Conservation (phyloP, 352 stramenopile genomes). For the Phytophthora pistaciae region DNA sequence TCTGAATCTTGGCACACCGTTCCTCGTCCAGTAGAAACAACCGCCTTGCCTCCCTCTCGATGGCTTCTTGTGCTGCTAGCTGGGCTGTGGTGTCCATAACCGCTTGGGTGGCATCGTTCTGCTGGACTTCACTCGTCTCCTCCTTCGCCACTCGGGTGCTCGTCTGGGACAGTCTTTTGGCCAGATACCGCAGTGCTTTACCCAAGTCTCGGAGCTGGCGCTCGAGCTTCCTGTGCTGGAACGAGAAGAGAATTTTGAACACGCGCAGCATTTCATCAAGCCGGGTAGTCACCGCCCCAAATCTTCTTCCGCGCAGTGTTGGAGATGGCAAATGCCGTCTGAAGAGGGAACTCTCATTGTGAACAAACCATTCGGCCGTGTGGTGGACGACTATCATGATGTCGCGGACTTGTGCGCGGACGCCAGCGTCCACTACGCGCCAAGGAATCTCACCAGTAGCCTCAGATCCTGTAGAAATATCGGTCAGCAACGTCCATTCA, state of each 20-base stretch:
- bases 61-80: constrained; percentile 43
- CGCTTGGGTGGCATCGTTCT: constrained; percentile 40
- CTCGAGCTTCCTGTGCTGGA: constrained; percentile 50
- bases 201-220: constrained; percentile 12
- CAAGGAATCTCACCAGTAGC: neutral
- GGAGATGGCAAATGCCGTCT: constrained; percentile 2
- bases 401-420: constrained; percentile 23
- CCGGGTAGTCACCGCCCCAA: constrained; percentile 35
- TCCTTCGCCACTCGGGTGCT: constrained; percentile 43
- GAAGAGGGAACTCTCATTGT: neutral
- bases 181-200: constrained; percentile 32
- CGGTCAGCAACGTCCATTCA: constrained; percentile 25
- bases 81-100: constrained; percentile 38
- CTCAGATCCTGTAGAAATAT: constrained; percentile 4
- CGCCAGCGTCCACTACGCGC: constrained; percentile 1
- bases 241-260: constrained; percentile 56
- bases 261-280: constrained; percentile 60
- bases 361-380: constrained; percentile 22
- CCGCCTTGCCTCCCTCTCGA: constrained; percentile 52
- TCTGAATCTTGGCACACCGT: constrained; percentile 58
- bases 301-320: constrained; percentile 26
- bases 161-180: constrained; percentile 37
- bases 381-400: constrained; percentile 29
- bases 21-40: constrained; percentile 71
- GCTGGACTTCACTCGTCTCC: constrained; percentile 43